These are phyloP conservation scores for Oryza coarctata DNA, from an alignment of 176 grass and related monocot species.

Conservation along the genomic window DNA sequence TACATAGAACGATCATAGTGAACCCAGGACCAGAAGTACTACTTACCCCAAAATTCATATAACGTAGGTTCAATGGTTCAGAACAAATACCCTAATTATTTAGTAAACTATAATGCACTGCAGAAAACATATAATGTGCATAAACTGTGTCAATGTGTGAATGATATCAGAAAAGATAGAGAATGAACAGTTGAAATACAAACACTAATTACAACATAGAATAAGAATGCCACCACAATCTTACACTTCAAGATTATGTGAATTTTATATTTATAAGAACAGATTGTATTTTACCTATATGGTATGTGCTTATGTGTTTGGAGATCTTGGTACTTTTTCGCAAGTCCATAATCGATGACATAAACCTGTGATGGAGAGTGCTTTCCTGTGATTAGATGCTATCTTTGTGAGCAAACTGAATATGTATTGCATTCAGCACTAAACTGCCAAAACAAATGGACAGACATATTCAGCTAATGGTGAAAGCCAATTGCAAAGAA, in stretches of 20 bases:
- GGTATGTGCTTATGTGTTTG: conserved; percentile 71
- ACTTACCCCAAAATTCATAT: background rate
- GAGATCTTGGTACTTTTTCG: conserved; percentile 53
- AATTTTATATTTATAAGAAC: background rate
- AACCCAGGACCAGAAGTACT: background rate
- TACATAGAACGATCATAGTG: background rate
- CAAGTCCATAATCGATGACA: conserved; percentile 62
- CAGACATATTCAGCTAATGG: background rate
- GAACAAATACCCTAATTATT: conserved; percentile 17
- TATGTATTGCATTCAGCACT: background rate
- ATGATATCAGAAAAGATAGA: background rate
- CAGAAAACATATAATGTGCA: background rate
- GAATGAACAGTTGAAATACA: conserved; percentile 2
- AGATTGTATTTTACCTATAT: conserved; percentile 49
- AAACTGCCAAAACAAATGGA: conserved; percentile 10
- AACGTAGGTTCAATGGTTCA: background rate
- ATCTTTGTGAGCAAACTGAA: conserved; percentile 4
- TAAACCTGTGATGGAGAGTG: conserved; percentile 42
- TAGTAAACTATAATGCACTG: background rate
- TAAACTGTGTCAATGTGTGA: background rate
- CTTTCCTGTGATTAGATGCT: conserved; percentile 7
- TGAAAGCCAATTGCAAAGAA: background rate
- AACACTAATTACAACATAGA: background rate
- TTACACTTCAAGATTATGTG: background rate
- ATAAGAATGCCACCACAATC: background rate